phyloP scores from a whole-genome alignment of 768 basidiomycete species.

The Rhodotorula diobovata region DNA sequence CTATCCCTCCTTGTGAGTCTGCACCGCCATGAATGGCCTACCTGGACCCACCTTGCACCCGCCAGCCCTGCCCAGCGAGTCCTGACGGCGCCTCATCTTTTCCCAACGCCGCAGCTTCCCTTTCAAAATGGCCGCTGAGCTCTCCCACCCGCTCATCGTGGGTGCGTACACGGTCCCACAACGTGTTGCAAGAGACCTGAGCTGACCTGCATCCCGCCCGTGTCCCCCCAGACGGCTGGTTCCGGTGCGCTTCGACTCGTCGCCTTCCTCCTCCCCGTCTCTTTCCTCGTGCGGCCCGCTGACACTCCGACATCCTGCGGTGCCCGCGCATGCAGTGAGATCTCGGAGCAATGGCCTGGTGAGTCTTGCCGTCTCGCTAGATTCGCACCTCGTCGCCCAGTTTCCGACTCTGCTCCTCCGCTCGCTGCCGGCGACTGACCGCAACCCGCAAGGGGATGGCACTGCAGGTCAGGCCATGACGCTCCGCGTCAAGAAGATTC shows the following conservation, averaged over 20 bases:
- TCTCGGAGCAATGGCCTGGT: slow-evolving; percentile 52
- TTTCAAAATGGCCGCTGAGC: slow-evolving; percentile 34
- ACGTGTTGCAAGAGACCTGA: not conserved
- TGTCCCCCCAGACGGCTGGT: slow-evolving; percentile 48
- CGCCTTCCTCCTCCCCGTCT: no score
- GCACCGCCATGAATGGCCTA: not conserved
- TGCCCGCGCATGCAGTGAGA: slow-evolving; percentile 43
- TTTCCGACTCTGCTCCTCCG: not conserved
- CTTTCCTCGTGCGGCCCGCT: not conserved
- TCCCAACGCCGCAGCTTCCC: not conserved
- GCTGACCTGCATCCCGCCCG: not conserved
- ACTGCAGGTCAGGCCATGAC: slow-evolving; percentile 66
- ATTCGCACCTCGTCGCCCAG: not conserved
- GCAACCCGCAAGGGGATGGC: slow-evolving; percentile 18
- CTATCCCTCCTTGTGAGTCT: not conserved
- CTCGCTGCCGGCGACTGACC: slow-evolving; percentile 25
- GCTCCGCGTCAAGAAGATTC: slow-evolving; percentile 87
- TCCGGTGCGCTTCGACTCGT: slow-evolving; percentile 39
- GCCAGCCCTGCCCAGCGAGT: no score
- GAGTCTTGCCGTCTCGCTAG: slow-evolving; percentile 15
- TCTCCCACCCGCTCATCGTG: slow-evolving; percentile 48
- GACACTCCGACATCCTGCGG: not conserved
- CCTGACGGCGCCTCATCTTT: not conserved
- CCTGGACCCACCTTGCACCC: not conserved
- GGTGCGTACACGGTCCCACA: slow-evolving; percentile 39